Evolutionary conservation across 2,329 filamentous ascomycete genomes (phyloP).

Genomic region (Ambrosiella beaveri): DNA sequence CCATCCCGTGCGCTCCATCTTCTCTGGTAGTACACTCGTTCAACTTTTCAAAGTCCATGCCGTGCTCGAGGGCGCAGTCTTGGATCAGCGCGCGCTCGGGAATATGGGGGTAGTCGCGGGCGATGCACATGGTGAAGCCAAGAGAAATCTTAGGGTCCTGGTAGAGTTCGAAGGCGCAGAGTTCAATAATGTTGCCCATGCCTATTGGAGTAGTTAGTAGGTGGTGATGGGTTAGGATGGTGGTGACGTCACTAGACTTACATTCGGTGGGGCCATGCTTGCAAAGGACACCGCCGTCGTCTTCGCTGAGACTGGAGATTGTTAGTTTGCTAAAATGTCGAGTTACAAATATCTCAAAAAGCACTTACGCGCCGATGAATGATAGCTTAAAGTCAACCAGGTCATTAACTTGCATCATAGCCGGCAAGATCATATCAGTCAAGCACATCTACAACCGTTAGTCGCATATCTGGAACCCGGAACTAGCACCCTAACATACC

Average conservation of each 20-base stretch:
- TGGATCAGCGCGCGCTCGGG: slow-evolving; percentile 63
- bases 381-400: slow-evolving; percentile 86
- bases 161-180: slow-evolving; percentile 73
- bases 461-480: background rate
- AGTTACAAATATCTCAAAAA: background rate
- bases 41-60: slow-evolving; percentile 62
- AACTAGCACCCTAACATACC: slow-evolving; percentile 21
- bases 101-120: slow-evolving; percentile 57
- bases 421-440: slow-evolving; percentile 60
- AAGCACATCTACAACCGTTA: slow-evolving; percentile 47
- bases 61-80: slow-evolving; percentile 80
- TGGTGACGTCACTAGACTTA: slow-evolving; percentile 15
- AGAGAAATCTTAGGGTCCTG: slow-evolving; percentile 75
- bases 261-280: slow-evolving; percentile 80
- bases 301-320: slow-evolving; percentile 36
- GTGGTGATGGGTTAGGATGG: background rate
- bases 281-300: slow-evolving; percentile 68
- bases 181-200: slow-evolving; percentile 83
- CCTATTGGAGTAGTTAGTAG: slow-evolving; percentile 21
- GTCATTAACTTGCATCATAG: slow-evolving; percentile 64
- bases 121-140: slow-evolving; percentile 84
- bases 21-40: slow-evolving; percentile 70
- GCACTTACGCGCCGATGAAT: slow-evolving; percentile 62
- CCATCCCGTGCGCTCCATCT: slow-evolving; percentile 52
- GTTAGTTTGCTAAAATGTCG: background rate